Evolutionary conservation across 2,329 filamentous ascomycete genomes (phyloP).

Genomic region (Talaromyces sp.): DNA sequence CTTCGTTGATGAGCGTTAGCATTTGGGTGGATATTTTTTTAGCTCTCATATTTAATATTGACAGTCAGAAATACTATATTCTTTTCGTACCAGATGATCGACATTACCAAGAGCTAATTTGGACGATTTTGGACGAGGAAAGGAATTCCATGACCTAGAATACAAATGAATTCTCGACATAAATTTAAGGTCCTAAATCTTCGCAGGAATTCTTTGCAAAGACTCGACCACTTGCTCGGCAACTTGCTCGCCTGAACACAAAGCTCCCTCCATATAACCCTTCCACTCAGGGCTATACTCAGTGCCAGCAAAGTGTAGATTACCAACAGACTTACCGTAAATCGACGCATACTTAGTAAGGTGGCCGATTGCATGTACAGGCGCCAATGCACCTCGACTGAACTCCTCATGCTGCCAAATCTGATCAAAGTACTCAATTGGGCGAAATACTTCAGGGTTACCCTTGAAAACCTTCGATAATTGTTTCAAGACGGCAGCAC

Average conservation of each 20-base stretch:
- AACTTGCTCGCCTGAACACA: constrained; percentile 1
- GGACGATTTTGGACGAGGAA: too few relatives aligned
- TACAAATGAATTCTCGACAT: too few relatives aligned
- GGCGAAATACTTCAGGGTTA: neutral
- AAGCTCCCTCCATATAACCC: constrained; percentile 14
- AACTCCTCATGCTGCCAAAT: constrained; percentile 8
- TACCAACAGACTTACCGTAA: constrained; percentile 3
- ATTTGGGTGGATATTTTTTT: too few relatives aligned
- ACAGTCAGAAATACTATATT: too few relatives aligned
- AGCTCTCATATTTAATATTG: too few relatives aligned
- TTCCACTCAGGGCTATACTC: constrained; percentile 20
- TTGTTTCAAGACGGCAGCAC: neutral
- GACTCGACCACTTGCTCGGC: neutral
- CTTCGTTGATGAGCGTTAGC: too few relatives aligned
- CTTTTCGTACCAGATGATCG: too few relatives aligned
- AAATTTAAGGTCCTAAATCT: neutral
- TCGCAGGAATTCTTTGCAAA: neutral
- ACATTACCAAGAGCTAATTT: too few relatives aligned
- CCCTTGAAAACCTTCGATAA: neutral
- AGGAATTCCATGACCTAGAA: too few relatives aligned
- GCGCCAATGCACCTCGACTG: constrained; percentile 2
- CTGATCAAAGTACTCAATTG: constrained; percentile 7
- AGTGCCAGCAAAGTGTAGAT: constrained; percentile 27
- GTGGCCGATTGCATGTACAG: constrained; percentile 6
- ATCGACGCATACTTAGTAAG: constrained; percentile 3